Evolutionary conservation across 352 stramenopile species (phyloP), one percentile per base, ranked within the genome.

Genomic region (Phytophthora hybrid): DNA sequence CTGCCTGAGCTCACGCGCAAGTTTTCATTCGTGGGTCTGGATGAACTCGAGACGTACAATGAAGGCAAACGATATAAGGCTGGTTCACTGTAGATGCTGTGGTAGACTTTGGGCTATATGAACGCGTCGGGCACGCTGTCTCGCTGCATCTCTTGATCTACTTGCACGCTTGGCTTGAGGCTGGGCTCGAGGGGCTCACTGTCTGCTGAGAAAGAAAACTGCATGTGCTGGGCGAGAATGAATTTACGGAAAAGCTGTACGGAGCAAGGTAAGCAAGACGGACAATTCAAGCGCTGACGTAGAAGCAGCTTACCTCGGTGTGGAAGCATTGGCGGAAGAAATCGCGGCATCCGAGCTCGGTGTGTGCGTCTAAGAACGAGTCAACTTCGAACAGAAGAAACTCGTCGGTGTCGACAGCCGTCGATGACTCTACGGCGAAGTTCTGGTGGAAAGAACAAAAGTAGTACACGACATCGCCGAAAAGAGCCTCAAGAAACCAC

Each of bases 301-400:
- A 18, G 39, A 47, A 55, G 41, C 49, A 14, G 18, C 44, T 64
- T 59, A 94, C 87, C 82, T 92, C 66, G 3, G 88, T 89, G 53
- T 90, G 81, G 52, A 94, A 94, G 32, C 80, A 83, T 31, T 94
- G 88, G 39, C 88, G 85, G 41, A 94, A 94, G 66, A 94, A 89
- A 39, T 94, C 88, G 46, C 88, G 85, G 31, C 88, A 94, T 10
- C 88, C 88, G 9, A 94, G 63, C 58, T 92, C 88, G 6, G 82
- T 89, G 58, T 89, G 81, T 37, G 81, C 81, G 14, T 91, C 83
- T 32, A 93, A 59, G 46, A 89, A 92, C 3, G 81, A 79, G 53
- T 93, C 85, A 6, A 80, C 78, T 31, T 93, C 85, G 34, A 93
- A 91, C 18, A 91, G 69, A 34, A 93, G 52, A 39, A 74, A 84